phyloP scores from a whole-genome alignment of 2,329 filamentous ascomycete species.

The Cladosporium oxysporum region DNA sequence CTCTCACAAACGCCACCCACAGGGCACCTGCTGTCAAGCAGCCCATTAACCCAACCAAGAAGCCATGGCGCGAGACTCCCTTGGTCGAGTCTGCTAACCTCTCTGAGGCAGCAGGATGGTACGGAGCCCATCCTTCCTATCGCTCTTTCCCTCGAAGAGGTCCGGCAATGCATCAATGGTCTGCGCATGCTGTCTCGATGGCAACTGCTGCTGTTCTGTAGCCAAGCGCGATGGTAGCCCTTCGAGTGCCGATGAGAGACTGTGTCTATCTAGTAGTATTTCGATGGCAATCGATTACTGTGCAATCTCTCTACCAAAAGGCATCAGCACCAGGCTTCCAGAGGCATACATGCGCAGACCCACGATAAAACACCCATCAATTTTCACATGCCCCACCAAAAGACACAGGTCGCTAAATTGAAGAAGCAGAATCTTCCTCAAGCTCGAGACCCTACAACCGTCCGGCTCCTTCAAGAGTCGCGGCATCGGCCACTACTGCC shows the following conservation, averaged over 20 bases:
- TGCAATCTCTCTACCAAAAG: too few species aligned
- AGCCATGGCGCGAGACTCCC: constrained; percentile 72
- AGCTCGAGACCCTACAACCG: constrained; percentile 82
- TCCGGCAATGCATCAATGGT: neutral
- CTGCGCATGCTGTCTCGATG: neutral
- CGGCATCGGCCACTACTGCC: constrained; percentile 72
- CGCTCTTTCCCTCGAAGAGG: neutral
- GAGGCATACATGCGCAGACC: neutral
- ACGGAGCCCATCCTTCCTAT: constrained; percentile 33
- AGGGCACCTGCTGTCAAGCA: constrained; percentile 10
- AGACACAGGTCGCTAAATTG: constrained; percentile 38
- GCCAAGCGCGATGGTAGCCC: neutral
- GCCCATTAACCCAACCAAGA: constrained; percentile 21
- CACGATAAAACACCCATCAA: constrained; percentile 13
- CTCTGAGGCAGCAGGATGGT: constrained; percentile 73
- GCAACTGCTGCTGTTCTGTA: neutral
- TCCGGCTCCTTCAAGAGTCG: constrained; percentile 82
- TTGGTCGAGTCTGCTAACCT: constrained; percentile 67
- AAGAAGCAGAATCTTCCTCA: constrained; percentile 74
- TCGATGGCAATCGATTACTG: neutral
- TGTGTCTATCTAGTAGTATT: neutral
- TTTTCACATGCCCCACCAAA: neutral
- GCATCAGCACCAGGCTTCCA: too few species aligned
- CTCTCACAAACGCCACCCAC: constrained; percentile 10
- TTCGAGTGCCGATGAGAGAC: neutral